These are phyloP conservation scores for Beta corolliflora DNA, from an alignment of 179 eudicot genomes.

Conservation along the genomic window DNA sequence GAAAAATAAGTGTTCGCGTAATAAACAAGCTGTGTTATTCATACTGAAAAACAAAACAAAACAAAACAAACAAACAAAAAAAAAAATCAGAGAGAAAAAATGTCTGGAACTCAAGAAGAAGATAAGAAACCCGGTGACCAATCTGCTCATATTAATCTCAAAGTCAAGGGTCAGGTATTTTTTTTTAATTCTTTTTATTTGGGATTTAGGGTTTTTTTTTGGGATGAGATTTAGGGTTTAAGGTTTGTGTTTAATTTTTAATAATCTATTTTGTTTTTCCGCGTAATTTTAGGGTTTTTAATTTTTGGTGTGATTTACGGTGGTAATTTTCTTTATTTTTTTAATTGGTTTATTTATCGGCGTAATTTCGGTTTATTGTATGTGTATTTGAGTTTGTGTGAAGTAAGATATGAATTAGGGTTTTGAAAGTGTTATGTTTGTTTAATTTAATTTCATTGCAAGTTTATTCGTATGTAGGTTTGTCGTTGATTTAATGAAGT, in stretches of 20 bases:
- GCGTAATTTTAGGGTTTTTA: neutral
- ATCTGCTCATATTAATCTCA: constrained; percentile 41
- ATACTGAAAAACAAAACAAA: too few relatives aligned
- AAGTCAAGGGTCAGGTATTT: constrained; percentile 39
- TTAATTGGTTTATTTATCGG: neutral
- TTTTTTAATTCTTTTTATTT: neutral
- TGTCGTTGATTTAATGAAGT: too few relatives aligned
- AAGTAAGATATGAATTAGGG: too few relatives aligned
- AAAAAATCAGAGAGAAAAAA: neutral
- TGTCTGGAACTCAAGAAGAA: constrained; percentile 35
- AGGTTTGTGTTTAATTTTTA: neutral
- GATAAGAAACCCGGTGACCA: constrained; percentile 41
- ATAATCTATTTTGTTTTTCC: neutral
- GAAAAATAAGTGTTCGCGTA: neutral
- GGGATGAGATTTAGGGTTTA: neutral
- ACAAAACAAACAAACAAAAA: too few relatives aligned
- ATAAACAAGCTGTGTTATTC: neutral
- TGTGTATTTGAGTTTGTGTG: too few relatives aligned
- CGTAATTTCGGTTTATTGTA: too few relatives aligned
- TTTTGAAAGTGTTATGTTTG: too few relatives aligned
- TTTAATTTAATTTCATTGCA: too few relatives aligned
- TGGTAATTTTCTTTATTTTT: neutral
- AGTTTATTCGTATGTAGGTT: too few relatives aligned
- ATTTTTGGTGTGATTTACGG: too few relatives aligned
- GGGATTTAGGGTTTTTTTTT: neutral